Conservation (phyloP, 306 rosid species). For the Rosa chinensis region DNA sequence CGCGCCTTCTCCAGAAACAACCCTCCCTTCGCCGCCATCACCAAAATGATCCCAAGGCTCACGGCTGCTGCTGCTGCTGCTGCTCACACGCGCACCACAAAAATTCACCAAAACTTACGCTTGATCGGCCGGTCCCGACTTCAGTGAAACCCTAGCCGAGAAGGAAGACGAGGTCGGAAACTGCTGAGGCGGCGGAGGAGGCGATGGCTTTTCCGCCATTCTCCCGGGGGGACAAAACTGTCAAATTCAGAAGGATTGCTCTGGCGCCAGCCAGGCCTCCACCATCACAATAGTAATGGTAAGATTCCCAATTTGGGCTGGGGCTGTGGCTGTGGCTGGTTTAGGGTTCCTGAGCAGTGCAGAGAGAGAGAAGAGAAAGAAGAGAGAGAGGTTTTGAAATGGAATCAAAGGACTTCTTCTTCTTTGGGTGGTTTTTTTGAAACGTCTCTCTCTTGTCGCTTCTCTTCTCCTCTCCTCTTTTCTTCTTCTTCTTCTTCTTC, state of each 20-base stretch:
- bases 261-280: constrained; percentile 9
- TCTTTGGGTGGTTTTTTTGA: not conserved
- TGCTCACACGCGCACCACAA: no score
- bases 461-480: constrained; percentile 23
- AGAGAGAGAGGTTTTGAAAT: not conserved
- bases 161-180: not conserved
- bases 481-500: not conserved
- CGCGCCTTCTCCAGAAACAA: constrained; percentile 62
- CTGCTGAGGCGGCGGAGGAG: constrained; percentile 29
- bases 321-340: not conserved
- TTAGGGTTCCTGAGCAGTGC: not conserved
- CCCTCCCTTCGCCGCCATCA: constrained; percentile 65
- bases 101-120: not conserved
- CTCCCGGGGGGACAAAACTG: constrained; percentile 19
- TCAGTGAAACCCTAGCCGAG: constrained; percentile 47
- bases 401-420: not conserved
- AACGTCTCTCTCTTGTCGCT: constrained; percentile 3
- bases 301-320: constrained; percentile 2
- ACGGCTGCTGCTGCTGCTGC: no score
- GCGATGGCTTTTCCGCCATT: constrained; percentile 43
- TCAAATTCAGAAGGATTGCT: constrained; percentile 15
- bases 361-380: no score
- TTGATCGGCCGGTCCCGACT: constrained; percentile 29
- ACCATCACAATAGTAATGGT: constrained; percentile 27
- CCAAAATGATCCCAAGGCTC: no score